These are phyloP conservation scores for Stephania cephalantha DNA, from an alignment of 164 flowering plant species.

Conservation along the genomic window DNA sequence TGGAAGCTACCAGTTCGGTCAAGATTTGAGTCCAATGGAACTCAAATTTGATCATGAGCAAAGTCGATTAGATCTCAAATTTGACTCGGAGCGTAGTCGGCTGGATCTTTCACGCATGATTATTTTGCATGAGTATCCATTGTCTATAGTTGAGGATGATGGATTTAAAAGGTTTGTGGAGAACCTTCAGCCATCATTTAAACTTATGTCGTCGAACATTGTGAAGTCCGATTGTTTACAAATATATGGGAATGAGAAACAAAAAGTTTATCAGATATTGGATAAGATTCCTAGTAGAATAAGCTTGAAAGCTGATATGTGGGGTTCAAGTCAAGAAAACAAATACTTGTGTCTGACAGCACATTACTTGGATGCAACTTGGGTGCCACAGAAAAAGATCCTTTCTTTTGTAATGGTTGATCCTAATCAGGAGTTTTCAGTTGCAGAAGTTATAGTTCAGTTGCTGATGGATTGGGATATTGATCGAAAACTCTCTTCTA, in stretches of 20 bases:
- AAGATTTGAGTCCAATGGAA: slow-evolving; percentile 25
- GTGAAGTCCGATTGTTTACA: slow-evolving; percentile 50
- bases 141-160: slow-evolving; percentile 70
- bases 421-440: slow-evolving; percentile 49
- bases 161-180: slow-evolving; percentile 69
- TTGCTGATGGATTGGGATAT: slow-evolving; percentile 71
- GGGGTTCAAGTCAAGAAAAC: slow-evolving; percentile 49
- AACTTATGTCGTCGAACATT: slow-evolving; percentile 30
- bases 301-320: slow-evolving; percentile 53
- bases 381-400: slow-evolving; percentile 57
- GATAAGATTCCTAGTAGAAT: slow-evolving; percentile 52
- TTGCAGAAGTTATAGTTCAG: slow-evolving; percentile 44
- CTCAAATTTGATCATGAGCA: slow-evolving; percentile 11
- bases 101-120: slow-evolving; percentile 86
- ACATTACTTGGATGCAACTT: slow-evolving; percentile 60
- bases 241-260: slow-evolving; percentile 65
- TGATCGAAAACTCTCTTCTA: slow-evolving; percentile 53
- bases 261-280: slow-evolving; percentile 46
- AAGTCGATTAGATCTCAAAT: slow-evolving; percentile 7
- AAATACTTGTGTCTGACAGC: slow-evolving; percentile 54
- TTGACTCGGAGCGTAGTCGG: slow-evolving; percentile 15
- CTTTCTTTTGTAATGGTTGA: slow-evolving; percentile 54
- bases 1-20: slow-evolving; percentile 50
- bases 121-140: slow-evolving; percentile 79
- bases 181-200: slow-evolving; percentile 77